These are phyloP conservation scores for Megacollybia marginata DNA, from an alignment of 768 basidiomycete species.

Conservation along the genomic window DNA sequence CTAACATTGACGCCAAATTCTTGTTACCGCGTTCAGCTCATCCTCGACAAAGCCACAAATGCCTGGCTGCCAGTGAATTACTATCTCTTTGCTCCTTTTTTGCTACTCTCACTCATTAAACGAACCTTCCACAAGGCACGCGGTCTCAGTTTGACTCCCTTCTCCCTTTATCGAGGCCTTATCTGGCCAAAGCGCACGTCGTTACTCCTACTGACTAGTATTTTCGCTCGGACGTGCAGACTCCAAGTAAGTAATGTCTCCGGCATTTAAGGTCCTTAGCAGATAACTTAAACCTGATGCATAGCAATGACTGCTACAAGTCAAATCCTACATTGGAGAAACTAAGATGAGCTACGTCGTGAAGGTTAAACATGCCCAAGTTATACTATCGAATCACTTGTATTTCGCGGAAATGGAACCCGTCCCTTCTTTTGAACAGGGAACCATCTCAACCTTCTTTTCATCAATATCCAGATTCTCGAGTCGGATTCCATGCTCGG, in stretches of 20 bases:
- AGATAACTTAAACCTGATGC: background rate
- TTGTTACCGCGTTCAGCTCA: no score
- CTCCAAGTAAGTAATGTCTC: background rate
- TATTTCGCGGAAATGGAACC: background rate
- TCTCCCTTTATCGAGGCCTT: no score
- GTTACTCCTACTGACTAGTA: no score
- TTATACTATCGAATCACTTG: background rate
- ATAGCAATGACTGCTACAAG: background rate
- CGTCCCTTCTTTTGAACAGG: background rate
- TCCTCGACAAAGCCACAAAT: no score
- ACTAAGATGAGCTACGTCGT: background rate
- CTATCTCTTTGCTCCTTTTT: no score
- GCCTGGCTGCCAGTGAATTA: no score
- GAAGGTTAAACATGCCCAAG: background rate
- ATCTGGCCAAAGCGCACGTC: no score
- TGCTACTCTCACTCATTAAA: no score
- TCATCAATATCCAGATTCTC: background rate
- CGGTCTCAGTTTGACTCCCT: no score
- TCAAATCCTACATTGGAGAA: background rate
- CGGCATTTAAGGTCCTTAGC: background rate
- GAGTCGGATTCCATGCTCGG: background rate
- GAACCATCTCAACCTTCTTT: background rate
- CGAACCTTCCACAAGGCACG: no score
- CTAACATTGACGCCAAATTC: no score
- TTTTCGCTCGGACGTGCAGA: background rate